phyloP scores from a whole-genome alignment of 2,329 filamentous ascomycete genomes.

The Tympanopsis confertula region DNA sequence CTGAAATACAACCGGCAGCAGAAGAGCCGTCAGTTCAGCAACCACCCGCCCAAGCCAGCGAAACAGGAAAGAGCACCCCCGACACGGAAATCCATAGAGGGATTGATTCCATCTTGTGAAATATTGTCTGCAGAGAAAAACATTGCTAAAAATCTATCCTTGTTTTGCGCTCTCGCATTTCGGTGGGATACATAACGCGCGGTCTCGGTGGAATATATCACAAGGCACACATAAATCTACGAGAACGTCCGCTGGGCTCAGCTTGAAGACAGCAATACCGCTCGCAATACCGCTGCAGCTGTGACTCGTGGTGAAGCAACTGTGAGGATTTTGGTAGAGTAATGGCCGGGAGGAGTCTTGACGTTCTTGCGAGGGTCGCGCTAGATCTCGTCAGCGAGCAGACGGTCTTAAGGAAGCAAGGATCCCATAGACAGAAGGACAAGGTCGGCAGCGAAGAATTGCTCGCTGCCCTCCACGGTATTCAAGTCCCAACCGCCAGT shows the following conservation, averaged over 20 bases:
- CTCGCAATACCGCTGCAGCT: constrained; percentile 24
- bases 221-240: too few relatives aligned
- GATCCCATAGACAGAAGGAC: constrained; percentile 96
- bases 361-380: constrained; percentile 90
- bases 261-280: constrained; percentile 36
- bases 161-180: too few relatives aligned
- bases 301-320: constrained; percentile 28
- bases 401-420: constrained; percentile 80
- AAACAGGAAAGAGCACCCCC: too few relatives aligned
- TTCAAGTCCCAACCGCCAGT: constrained; percentile 97
- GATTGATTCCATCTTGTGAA: too few relatives aligned
- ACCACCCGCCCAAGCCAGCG: too few relatives aligned
- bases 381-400: constrained; percentile 78
- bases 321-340: constrained; percentile 76
- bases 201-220: too few relatives aligned
- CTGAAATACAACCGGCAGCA: too few relatives aligned
- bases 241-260: constrained; percentile 50
- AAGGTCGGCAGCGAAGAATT: constrained; percentile 93
- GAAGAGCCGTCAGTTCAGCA: too few relatives aligned
- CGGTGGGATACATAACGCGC: too few relatives aligned
- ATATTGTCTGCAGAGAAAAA: too few relatives aligned
- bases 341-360: constrained; percentile 81
- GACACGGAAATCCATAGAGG: too few relatives aligned
- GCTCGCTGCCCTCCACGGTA: constrained; percentile 81
- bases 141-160: too few relatives aligned